A percentile compares a stretch with the other conserved stretches of the same genome.
Conservation (phyloP, 78 protist species). For the Dictyostelium brefeldianum region DNA sequence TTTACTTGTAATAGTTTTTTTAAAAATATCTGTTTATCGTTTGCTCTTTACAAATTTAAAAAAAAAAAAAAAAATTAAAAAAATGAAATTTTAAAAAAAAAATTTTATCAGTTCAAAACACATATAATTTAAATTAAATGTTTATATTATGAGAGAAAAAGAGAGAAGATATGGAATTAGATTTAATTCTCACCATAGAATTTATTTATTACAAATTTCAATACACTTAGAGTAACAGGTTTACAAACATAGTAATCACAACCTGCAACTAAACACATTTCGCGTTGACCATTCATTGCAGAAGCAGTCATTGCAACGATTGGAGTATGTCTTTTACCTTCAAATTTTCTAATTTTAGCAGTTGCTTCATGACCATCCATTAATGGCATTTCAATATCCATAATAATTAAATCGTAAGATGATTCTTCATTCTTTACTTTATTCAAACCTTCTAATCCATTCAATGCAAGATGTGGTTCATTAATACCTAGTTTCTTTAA, state of each 20-base stretch:
- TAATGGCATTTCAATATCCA: slow-evolving; percentile 84
- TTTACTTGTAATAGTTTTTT: too few relatives aligned
- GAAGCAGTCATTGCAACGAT: slow-evolving; percentile 49
- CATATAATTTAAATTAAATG: too few relatives aligned
- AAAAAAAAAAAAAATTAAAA: too few relatives aligned
- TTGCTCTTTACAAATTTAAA: too few relatives aligned
- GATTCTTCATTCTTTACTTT: slow-evolving; percentile 6
- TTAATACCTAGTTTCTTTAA: slow-evolving; percentile 37
- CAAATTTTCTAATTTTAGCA: slow-evolving; percentile 15
- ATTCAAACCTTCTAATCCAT: slow-evolving; percentile 68
- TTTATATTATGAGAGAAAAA: too few relatives aligned
- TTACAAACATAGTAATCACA: slow-evolving; percentile 46
- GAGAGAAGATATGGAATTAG: too few relatives aligned
- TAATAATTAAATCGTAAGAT: slow-evolving; percentile 52
- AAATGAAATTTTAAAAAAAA: too few relatives aligned
- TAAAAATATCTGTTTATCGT: too few relatives aligned
- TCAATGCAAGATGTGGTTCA: slow-evolving; percentile 24
- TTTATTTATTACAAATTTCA: background rate
- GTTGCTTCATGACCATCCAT: slow-evolving; percentile 83
- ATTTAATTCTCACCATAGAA: background rate
- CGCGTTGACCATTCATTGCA: slow-evolving; percentile 59
- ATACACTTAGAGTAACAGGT: slow-evolving; percentile 37
- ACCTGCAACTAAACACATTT: slow-evolving; percentile 27
- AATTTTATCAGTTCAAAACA: too few relatives aligned
- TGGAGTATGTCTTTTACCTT: slow-evolving; percentile 41